Conservation (phyloP, 257 asterid species). For the Solanum stenotomum region DNA sequence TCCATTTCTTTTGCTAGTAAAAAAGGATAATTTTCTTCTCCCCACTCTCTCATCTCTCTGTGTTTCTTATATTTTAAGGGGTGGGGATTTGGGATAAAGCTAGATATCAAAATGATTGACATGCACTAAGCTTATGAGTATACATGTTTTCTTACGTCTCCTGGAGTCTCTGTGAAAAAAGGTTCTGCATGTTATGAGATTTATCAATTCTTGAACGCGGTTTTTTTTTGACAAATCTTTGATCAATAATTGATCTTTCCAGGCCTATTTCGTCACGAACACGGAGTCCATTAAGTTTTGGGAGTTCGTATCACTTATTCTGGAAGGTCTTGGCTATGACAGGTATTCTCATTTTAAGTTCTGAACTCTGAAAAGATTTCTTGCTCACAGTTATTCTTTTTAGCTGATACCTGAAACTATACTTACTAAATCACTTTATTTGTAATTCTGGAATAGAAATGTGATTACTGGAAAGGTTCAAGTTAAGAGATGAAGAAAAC, state of each 20-base stretch:
- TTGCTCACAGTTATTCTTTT: not conserved
- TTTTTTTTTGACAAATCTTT: not conserved
- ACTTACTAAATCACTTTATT: not conserved
- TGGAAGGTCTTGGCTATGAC: slow-evolving; percentile 93
- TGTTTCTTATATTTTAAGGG: not conserved
- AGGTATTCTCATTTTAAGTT: slow-evolving; percentile 32
- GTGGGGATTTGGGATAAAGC: not conserved
- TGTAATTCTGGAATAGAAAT: not conserved
- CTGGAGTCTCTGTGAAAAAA: not conserved
- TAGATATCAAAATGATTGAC: not conserved
- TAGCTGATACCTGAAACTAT: not conserved
- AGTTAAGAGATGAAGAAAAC: not conserved
- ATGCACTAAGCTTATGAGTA: not conserved
- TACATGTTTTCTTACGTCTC: not conserved
- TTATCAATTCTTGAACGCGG: not conserved
- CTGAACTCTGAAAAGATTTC: not conserved
- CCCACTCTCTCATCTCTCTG: not conserved
- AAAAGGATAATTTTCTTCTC: not conserved
- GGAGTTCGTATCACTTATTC: slow-evolving; percentile 85
- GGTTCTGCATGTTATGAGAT: not conserved
- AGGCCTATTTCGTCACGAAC: slow-evolving; percentile 95
- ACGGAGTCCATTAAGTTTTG: slow-evolving; percentile 80
- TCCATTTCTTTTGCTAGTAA: not conserved
- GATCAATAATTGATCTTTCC: slow-evolving; percentile 28
- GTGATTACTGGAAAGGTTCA: not conserved